phyloP scores from a whole-genome alignment of 179 eudicot species.

The Amaranthus tricolor region DNA sequence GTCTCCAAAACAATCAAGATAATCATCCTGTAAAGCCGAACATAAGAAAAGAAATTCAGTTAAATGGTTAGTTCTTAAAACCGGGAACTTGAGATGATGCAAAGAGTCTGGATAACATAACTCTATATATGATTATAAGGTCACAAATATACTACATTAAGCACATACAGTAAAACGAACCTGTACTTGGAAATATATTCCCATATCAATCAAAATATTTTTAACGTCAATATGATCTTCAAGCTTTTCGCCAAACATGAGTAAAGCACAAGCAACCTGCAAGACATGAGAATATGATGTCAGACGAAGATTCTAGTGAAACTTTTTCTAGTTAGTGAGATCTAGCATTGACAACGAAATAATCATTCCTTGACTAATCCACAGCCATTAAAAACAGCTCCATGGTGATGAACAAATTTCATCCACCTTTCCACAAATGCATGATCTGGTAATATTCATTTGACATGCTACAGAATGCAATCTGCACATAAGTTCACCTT shows the following conservation, averaged over 20 bases:
- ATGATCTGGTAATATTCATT: too few relatives aligned
- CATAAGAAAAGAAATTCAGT: background rate
- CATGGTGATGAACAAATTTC: too few relatives aligned
- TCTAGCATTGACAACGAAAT: background rate
- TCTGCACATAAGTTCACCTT: too few relatives aligned
- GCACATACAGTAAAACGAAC: constrained; percentile 26
- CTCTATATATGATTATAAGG: too few relatives aligned
- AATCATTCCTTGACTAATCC: background rate
- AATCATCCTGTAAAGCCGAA: constrained; percentile 53
- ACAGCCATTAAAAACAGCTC: too few relatives aligned
- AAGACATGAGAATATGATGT: constrained; percentile 10
- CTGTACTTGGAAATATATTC: constrained; percentile 81
- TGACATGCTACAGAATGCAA: too few relatives aligned
- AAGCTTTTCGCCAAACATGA: constrained; percentile 62
- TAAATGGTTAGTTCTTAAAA: background rate
- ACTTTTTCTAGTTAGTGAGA: background rate
- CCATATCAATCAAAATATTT: constrained; percentile 68
- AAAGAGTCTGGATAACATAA: too few relatives aligned
- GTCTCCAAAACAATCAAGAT: constrained; percentile 72
- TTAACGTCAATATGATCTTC: constrained; percentile 60
- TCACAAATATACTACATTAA: background rate
- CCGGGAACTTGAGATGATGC: too few relatives aligned
- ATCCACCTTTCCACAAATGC: too few relatives aligned
- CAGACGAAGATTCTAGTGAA: background rate
- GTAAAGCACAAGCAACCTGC: constrained; percentile 84